Evolutionary conservation across 371 early-diverging fungal genomes (phyloP).

Genomic region (Actinomortierella ambigua): DNA sequence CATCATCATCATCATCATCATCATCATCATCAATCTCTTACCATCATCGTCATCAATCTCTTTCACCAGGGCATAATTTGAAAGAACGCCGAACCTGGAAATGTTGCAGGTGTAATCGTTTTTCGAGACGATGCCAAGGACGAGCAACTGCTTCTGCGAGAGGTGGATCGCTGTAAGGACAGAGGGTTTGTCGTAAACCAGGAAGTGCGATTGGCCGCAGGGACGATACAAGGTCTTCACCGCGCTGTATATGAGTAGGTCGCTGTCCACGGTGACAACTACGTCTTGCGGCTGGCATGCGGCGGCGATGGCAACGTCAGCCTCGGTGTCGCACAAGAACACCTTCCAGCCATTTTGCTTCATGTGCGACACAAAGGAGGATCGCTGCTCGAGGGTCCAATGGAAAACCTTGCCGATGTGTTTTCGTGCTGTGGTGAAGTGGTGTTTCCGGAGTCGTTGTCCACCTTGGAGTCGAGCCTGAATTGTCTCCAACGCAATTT

Average conservation of each 20-base stretch:
- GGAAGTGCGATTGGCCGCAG: neutral
- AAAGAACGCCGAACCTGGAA: constrained; percentile 3
- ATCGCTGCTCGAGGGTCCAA: constrained; percentile 8
- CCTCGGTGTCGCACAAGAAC: constrained; percentile 12
- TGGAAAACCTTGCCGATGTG: neutral
- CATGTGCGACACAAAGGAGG: constrained; percentile 11
- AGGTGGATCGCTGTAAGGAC: neutral
- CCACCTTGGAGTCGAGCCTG: no score
- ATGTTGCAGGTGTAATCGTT: constrained; percentile 19
- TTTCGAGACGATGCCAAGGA: constrained; percentile 8
- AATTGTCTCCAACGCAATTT: no score
- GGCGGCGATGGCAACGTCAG: constrained; percentile 9
- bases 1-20: no score
- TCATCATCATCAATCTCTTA: no score
- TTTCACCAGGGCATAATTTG: constrained; percentile 5
- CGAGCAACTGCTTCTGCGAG: neutral
- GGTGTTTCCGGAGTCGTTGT: no score
- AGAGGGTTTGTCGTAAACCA: constrained; percentile 3
- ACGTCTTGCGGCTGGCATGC: constrained; percentile 10
- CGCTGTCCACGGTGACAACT: constrained; percentile 14
- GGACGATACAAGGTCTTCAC: constrained; percentile 9
- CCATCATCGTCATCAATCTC: neutral
- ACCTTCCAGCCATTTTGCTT: constrained; percentile 12
- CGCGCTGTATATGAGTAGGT: constrained; percentile 4
- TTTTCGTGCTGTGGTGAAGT: no score